Evolutionary conservation across 495 filamentous ascomycete genomes (phyloP).

Genomic region (Penicillium goetzii): DNA sequence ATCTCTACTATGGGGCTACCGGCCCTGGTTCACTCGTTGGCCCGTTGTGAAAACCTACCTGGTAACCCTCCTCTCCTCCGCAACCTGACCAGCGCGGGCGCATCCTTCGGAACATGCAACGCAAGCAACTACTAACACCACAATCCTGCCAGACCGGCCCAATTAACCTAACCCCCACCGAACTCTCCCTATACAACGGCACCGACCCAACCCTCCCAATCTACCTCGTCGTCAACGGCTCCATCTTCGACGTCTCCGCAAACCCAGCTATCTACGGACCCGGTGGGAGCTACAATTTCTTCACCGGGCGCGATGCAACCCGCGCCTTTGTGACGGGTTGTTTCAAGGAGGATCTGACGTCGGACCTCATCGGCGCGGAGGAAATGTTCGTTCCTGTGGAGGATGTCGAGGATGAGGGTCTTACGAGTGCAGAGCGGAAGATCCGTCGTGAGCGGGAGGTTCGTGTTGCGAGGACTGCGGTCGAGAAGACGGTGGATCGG

Average conservation of each 20-base stretch:
- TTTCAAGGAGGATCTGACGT: conserved; percentile 81
- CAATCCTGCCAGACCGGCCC: conserved; percentile 51
- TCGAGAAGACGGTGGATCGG: conserved; percentile 47
- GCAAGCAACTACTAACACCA: conserved; percentile 7
- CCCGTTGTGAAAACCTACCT: conserved; percentile 65
- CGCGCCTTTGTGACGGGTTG: conserved; percentile 97
- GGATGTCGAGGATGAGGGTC: conserved; percentile 56
- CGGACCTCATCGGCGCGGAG: conserved; percentile 84
- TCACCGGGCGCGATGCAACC: conserved; percentile 83
- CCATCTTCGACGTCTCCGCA: conserved; percentile 88
- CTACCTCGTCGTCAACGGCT: conserved; percentile 90
- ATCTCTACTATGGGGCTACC: conserved; percentile 68
- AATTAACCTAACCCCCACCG: conserved; percentile 65
- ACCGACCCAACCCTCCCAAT: conserved; percentile 73
- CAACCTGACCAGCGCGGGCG: neutral
- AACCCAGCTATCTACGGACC: conserved; percentile 82
- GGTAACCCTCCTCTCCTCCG: conserved; percentile 43
- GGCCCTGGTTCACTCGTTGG: conserved; percentile 68
- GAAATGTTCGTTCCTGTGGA: conserved; percentile 84
- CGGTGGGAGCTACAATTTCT: conserved; percentile 84
- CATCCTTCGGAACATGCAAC: neutral
- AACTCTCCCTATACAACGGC: conserved; percentile 81
- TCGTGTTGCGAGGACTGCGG: conserved; percentile 44
- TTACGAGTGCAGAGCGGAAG: conserved; percentile 57
- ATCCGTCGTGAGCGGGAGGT: conserved; percentile 58